phyloP scores from a whole-genome alignment of 768 basidiomycete genomes.

The Pulveroboletus frians region DNA sequence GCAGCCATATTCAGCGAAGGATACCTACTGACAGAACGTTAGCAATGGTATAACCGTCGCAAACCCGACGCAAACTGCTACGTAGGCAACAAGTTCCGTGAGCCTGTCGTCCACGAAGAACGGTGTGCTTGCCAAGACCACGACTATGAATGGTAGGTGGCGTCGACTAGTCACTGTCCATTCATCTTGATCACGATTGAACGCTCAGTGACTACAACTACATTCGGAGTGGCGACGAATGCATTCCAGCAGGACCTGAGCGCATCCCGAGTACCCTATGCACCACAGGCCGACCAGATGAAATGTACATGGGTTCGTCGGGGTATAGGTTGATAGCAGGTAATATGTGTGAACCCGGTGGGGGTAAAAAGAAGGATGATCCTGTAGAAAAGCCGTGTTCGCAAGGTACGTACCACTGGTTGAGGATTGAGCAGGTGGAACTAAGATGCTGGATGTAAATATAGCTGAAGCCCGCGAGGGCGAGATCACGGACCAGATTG shows the following conservation, averaged over 20 bases:
- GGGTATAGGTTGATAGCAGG: constrained; percentile 93
- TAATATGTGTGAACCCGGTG: constrained; percentile 66
- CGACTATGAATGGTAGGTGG: constrained; percentile 88
- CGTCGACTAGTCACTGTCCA: constrained; percentile 1
- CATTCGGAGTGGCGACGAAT: constrained; percentile 65
- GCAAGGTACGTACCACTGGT: constrained; percentile 42
- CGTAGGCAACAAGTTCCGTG: constrained; percentile 83
- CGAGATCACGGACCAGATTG: constrained; percentile 66
- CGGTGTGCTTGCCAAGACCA: constrained; percentile 76
- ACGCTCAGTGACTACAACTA: constrained; percentile 80
- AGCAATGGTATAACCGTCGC: constrained; percentile 94
- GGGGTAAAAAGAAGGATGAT: constrained; percentile 64
- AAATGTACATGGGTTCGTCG: constrained; percentile 80
- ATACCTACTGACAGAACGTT: background rate
- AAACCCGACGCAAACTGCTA: constrained; percentile 83
- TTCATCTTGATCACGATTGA: background rate
- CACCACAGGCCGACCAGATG: constrained; percentile 39
- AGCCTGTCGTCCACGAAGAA: constrained; percentile 81
- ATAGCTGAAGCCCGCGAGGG: constrained; percentile 80
- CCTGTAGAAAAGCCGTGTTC: constrained; percentile 71
- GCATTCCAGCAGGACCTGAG: constrained; percentile 85
- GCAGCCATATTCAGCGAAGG: background rate
- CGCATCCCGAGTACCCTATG: constrained; percentile 77
- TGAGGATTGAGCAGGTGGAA: background rate
- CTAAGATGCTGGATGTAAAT: background rate